A percentile compares a stretch with the other conserved stretches of the same genome.
Evolutionary conservation across 768 basidiomycete genomes (phyloP).

Genomic region (Hygrophoropsis aurantiaca): DNA sequence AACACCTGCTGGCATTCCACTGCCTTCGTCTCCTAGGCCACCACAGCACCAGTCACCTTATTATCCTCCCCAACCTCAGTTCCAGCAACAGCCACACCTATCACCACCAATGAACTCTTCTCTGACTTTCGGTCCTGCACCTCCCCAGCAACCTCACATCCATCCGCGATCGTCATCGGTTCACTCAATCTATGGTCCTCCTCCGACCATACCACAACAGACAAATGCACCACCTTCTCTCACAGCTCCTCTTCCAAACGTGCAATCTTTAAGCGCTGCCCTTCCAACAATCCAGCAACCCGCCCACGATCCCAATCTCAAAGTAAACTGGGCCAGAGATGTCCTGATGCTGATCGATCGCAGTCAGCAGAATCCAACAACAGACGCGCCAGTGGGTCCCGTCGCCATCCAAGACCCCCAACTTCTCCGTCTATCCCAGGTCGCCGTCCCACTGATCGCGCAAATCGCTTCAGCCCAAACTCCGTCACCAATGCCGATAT

Average conservation of each 20-base stretch:
- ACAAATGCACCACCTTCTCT: constrained; percentile 44
- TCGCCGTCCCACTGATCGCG: constrained; percentile 67
- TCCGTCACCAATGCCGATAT: constrained; percentile 34
- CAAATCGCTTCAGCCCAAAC: constrained; percentile 44
- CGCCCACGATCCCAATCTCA: constrained; percentile 54
- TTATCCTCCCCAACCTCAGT: constrained; percentile 22
- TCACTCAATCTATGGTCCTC: constrained; percentile 16
- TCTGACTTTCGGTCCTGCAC: constrained; percentile 19
- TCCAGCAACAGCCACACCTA: constrained; percentile 22
- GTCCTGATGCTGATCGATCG: constrained; percentile 79
- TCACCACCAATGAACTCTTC: constrained; percentile 22
- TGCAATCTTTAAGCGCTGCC: constrained; percentile 55
- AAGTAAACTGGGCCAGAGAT: constrained; percentile 80
- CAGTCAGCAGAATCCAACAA: constrained; percentile 32
- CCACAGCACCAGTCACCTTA: constrained; percentile 17
- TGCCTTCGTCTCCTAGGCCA: constrained; percentile 20
- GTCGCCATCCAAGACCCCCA: constrained; percentile 56
- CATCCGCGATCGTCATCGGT: constrained; percentile 15
- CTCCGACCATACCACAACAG: constrained; percentile 19
- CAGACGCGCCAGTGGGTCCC: constrained; percentile 49
- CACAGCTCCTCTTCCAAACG: constrained; percentile 68
- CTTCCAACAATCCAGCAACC: constrained; percentile 53
- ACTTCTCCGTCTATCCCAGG: constrained; percentile 57
- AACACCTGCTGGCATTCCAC: constrained; percentile 16
- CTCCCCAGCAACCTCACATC: constrained; percentile 21